phyloP scores from a whole-genome alignment of 2,329 filamentous ascomycete genomes.

The Chalaropsis thielavioides region DNA sequence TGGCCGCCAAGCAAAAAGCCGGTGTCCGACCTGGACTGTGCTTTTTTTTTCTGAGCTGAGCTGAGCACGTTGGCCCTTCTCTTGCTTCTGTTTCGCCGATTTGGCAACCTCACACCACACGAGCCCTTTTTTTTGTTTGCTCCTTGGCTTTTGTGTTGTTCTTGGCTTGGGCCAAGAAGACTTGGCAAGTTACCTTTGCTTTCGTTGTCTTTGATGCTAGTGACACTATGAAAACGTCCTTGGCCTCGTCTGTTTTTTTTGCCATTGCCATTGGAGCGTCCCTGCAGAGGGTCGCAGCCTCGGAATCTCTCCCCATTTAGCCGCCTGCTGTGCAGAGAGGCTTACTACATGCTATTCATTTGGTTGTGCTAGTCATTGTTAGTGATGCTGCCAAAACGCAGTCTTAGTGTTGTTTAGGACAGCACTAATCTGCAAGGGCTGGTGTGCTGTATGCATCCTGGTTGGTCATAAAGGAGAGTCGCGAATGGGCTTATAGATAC shows the following conservation, averaged over 20 bases:
- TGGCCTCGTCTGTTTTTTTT: not conserved
- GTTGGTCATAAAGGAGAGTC: not conserved
- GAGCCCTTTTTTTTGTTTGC: not conserved
- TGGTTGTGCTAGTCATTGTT: not conserved
- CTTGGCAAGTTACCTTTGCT: not conserved
- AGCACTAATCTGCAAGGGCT: not conserved
- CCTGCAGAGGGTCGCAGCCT: not conserved
- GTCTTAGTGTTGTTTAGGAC: not conserved
- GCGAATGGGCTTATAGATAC: not conserved
- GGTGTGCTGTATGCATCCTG: not conserved
- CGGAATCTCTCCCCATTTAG: not conserved
- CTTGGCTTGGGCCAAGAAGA: slow-evolving; percentile 1
- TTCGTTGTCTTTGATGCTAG: not conserved
- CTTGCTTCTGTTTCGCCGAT: not conserved
- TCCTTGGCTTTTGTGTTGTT: not conserved
- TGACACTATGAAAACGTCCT: slow-evolving; percentile 1
- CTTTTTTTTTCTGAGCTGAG: not conserved
- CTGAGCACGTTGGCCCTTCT: slow-evolving; percentile 2
- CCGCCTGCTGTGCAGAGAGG: not conserved
- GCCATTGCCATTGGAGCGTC: not conserved
- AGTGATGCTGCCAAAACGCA: not conserved
- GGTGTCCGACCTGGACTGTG: not conserved
- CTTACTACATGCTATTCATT: not conserved
- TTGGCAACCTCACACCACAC: not conserved
- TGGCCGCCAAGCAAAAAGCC: not conserved